Percentiles rank a stretch among this genome's conserved stretches.
phyloP scores from a whole-genome alignment of 352 stramenopile species.

The Stephanocyclus meneghinianus region DNA sequence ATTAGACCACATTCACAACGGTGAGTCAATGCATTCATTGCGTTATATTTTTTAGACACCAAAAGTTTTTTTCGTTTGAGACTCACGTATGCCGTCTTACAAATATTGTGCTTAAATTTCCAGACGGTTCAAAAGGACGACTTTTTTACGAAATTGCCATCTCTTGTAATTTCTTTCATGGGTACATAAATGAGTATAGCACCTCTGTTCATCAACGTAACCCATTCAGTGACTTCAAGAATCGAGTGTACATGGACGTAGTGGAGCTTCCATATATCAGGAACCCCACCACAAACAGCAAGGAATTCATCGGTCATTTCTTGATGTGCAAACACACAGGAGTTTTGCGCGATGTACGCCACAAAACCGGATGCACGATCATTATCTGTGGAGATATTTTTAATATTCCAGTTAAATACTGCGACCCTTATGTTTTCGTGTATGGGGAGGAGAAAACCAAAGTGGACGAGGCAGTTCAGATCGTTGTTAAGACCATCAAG shows the following conservation, averaged over 20 bases:
- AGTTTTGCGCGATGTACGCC: neutral
- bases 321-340: constrained; percentile 1
- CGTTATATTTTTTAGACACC: too few species aligned
- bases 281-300: neutral
- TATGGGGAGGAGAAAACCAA: constrained; percentile 6
- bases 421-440: constrained; percentile 45
- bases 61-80: too few species aligned
- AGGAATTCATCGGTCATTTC: constrained; percentile 17
- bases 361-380: constrained; percentile 11
- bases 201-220: neutral
- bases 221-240: neutral
- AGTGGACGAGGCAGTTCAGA: constrained; percentile 29
- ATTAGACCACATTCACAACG: neutral
- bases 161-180: constrained; percentile 1
- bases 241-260: neutral
- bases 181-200: neutral
- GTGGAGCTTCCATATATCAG: neutral
- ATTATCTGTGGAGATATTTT: constrained; percentile 27
- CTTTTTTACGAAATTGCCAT: constrained; percentile 1
- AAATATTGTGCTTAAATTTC: too few species aligned
- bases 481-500: constrained; percentile 17
- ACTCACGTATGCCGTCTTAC: too few species aligned
- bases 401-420: constrained; percentile 17
- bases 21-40: neutral
- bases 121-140: neutral